Evolutionary conservation across 2,329 filamentous ascomycete genomes (phyloP), one percentile per base, ranked within the genome.

Genomic region (Ophiostoma novo-ulmi): DNA sequence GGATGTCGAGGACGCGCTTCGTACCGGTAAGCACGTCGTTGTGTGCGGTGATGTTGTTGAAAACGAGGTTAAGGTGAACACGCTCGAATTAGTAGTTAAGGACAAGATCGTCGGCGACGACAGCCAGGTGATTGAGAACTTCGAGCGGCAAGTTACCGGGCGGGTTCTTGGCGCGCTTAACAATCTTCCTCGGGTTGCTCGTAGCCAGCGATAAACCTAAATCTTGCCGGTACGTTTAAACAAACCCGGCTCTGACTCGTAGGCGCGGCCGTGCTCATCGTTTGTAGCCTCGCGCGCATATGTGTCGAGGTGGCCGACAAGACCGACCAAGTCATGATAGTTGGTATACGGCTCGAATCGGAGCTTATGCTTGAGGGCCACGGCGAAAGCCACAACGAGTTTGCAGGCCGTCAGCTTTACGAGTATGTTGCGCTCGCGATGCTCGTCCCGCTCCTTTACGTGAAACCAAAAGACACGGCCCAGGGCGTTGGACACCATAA

Each of bases 381-480:
- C 52, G 3, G 22, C 52, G 11, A 14, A 31, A 4, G 52, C n/a
- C 1, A 58, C 52, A 10, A 58, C 52, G 22, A 31, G 52, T 22
- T 26, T 58, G 52, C 52, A 58, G 11, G 52, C 88, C 1, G 88
- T 85, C 71, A 92, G 78, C 78, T 92, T 92, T 66, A 82, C 84
- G 11, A 92, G 80, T 3, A 92, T 76, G 75, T 92, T 89, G 22
- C 87, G 82, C 76, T 89, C 90, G 41, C 70, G 73, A 68, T 82
- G 84, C 20, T 84, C 75, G 5, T 83, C 85, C 22, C 89, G 83
- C 76, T 91, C 90, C 3, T 80, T 76, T 13, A 86, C 83, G 75
- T 97, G 91, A 38, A 97, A 84, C 94, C 94, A 97, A 77, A 95
- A 91, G 17, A 91, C 84, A 35, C 94, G 88, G 75, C 87, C 91